A percentile compares a stretch with the other conserved stretches of the same genome.
These are phyloP conservation scores for Sarocladium brachiariae DNA, from an alignment of 2,329 filamentous ascomycete genomes.

Conservation along the genomic window DNA sequence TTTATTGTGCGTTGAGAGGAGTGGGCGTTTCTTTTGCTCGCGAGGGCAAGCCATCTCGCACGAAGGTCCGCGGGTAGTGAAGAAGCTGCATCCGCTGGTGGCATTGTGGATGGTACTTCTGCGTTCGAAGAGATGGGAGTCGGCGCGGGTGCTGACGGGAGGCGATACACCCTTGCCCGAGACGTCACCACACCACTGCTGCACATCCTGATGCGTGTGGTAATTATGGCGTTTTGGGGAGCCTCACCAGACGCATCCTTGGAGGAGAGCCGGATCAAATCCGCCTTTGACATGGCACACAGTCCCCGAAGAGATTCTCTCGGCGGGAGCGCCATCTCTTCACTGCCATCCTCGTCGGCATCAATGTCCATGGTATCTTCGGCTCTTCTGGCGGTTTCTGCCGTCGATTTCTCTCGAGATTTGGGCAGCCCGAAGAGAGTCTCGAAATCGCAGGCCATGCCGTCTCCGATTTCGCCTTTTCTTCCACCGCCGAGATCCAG, in stretches of 20 bases:
- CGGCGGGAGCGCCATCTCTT: not conserved
- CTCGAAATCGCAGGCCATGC: constrained; percentile 81
- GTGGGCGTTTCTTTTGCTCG: constrained; percentile 21
- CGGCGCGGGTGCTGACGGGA: constrained; percentile 39
- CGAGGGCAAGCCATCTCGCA: constrained; percentile 62
- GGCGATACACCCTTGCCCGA: constrained; percentile 78
- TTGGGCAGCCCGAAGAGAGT: constrained; percentile 41
- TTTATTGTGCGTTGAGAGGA: constrained; percentile 11
- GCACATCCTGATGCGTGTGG: constrained; percentile 60
- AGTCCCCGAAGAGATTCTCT: not conserved
- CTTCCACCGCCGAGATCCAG: constrained; percentile 66
- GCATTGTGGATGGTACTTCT: constrained; percentile 41
- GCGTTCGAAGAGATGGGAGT: constrained; percentile 25
- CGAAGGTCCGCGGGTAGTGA: constrained; percentile 46
- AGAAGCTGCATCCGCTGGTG: constrained; percentile 16
- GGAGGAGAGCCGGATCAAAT: constrained; percentile 15
- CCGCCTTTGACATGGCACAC: constrained; percentile 11
- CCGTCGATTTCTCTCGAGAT: constrained; percentile 12
- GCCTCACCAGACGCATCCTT: constrained; percentile 16
- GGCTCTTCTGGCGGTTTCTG: constrained; percentile 14
- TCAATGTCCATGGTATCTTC: constrained; percentile 28
- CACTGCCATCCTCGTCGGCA: not conserved
- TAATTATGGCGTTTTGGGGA: constrained; percentile 40
- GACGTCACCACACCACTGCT: constrained; percentile 62
- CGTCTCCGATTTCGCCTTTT: constrained; percentile 76